phyloP scores from a whole-genome alignment of 202 grass and related monocot species.

The Dendrocalamus latiflorus region DNA sequence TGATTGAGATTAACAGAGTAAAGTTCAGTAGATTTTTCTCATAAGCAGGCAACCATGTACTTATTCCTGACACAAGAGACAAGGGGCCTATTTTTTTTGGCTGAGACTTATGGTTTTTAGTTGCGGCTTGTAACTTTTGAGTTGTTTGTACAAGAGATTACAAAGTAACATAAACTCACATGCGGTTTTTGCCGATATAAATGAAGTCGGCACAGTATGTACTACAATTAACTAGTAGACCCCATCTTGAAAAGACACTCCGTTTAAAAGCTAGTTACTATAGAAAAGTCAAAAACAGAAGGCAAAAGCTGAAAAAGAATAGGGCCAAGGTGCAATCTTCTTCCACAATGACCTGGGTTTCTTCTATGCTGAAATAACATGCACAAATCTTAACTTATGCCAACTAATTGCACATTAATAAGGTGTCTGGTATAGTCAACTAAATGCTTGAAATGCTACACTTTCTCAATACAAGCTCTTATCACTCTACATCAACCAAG shows the following conservation, averaged over 20 bases:
- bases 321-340: neutral
- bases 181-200: too few species aligned
- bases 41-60: conserved; percentile 9
- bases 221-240: too few species aligned
- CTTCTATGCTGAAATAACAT: neutral
- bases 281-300: too few species aligned
- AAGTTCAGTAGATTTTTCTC: neutral
- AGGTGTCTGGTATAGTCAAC: neutral
- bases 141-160: too few species aligned
- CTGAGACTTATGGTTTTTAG: too few species aligned
- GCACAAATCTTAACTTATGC: neutral
- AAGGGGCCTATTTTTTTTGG: neutral
- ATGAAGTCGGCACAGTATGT: too few species aligned
- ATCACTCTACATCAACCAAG: neutral
- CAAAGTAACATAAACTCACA: too few species aligned
- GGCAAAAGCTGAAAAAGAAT: too few species aligned
- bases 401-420: neutral
- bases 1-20: neutral
- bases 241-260: too few species aligned
- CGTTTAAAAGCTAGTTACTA: too few species aligned
- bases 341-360: neutral
- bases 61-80: neutral
- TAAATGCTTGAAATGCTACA: neutral
- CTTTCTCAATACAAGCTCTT: neutral
- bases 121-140: too few species aligned